These are phyloP conservation scores for Epichloe aotearoae DNA, from an alignment of 2,329 filamentous ascomycete genomes.

Conservation along the genomic window DNA sequence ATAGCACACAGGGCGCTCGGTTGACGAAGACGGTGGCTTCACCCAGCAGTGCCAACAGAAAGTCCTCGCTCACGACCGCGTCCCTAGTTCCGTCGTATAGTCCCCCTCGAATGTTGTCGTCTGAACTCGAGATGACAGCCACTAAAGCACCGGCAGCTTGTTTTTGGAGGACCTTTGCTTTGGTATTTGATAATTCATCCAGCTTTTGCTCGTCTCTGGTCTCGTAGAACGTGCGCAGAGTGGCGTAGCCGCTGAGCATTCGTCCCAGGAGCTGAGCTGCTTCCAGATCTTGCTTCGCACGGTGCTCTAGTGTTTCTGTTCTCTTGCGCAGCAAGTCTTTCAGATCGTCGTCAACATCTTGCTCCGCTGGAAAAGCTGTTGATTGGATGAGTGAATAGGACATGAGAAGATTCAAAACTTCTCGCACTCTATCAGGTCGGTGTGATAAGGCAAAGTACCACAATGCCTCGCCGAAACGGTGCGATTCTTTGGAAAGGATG, in stretches of 20 bases:
- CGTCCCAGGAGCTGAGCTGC: conserved; percentile 74
- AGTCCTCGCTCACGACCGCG: conserved; percentile 79
- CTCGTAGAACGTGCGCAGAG: conserved; percentile 78
- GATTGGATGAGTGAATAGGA: conserved; percentile 81
- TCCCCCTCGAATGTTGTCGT: conserved; percentile 83
- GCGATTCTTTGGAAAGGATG: conserved; percentile 54
- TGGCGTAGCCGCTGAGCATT: conserved; percentile 84
- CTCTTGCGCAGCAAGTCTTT: conserved; percentile 57
- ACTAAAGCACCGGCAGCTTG: conserved; percentile 61
- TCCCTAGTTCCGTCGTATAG: conserved; percentile 71
- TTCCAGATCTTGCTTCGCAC: conserved; percentile 63
- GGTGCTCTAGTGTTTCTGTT: conserved; percentile 54
- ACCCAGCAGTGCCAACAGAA: conserved; percentile 68
- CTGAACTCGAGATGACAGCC: conserved; percentile 73
- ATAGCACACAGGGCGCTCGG: conserved; percentile 40
- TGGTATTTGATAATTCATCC: conserved; percentile 17
- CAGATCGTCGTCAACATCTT: conserved; percentile 62
- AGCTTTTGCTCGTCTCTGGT: conserved; percentile 48
- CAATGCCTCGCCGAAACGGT: conserved; percentile 73
- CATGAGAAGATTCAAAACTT: conserved; percentile 75
- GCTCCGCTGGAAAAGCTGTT: conserved; percentile 57
- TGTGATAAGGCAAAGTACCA: conserved; percentile 87
- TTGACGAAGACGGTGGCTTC: conserved; percentile 70
- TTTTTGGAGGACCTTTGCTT: conserved; percentile 47
- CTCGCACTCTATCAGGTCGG: conserved; percentile 62